phyloP scores from a whole-genome alignment of 768 basidiomycete species.

The Antrodiella citrinella region DNA sequence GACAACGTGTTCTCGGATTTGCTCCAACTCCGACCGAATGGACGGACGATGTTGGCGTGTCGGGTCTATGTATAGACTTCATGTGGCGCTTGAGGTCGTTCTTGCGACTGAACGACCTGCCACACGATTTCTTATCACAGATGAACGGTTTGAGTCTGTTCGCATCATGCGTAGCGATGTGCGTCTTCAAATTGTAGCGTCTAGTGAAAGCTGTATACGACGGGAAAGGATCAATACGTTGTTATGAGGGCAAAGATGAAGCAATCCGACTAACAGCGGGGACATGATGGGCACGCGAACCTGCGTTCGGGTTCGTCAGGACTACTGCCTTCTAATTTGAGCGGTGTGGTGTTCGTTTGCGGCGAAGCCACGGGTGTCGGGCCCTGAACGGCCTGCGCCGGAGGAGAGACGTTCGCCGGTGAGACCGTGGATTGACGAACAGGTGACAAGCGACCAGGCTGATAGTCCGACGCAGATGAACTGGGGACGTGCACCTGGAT shows the following conservation, averaged over 20 bases:
- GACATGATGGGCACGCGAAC: conserved; percentile 69
- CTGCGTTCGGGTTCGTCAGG: conserved; percentile 60
- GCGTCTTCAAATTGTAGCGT: conserved; percentile 92
- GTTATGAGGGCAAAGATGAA: conserved; percentile 1
- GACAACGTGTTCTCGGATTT: conserved; percentile 61
- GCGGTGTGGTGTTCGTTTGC: conserved; percentile 13
- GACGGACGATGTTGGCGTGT: conserved; percentile 1
- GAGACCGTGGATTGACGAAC: conserved; percentile 36
- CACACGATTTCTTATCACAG: conserved; percentile 80
- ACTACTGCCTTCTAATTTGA: conserved; percentile 12
- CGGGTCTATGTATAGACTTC: conserved; percentile 65
- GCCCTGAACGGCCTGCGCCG: conserved; percentile 11
- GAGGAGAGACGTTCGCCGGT: conserved; percentile 41
- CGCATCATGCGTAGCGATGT: conserved; percentile 92
- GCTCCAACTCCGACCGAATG: conserved; percentile 59
- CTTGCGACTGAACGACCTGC: conserved; percentile 88
- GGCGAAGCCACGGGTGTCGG: conserved; percentile 1
- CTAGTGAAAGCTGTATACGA: conserved; percentile 68
- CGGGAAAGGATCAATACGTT: conserved; percentile 9
- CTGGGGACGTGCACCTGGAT: conserved; percentile 37
- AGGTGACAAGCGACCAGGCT: conserved; percentile 18
- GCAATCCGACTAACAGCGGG: conserved; percentile 45
- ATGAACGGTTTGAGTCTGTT: conserved; percentile 83
- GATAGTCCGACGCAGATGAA: conserved; percentile 42
- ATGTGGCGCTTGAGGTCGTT: conserved; percentile 91